phyloP scores from a whole-genome alignment of 2,329 filamentous ascomycete genomes.

The Colletotrichum orbiculare region DNA sequence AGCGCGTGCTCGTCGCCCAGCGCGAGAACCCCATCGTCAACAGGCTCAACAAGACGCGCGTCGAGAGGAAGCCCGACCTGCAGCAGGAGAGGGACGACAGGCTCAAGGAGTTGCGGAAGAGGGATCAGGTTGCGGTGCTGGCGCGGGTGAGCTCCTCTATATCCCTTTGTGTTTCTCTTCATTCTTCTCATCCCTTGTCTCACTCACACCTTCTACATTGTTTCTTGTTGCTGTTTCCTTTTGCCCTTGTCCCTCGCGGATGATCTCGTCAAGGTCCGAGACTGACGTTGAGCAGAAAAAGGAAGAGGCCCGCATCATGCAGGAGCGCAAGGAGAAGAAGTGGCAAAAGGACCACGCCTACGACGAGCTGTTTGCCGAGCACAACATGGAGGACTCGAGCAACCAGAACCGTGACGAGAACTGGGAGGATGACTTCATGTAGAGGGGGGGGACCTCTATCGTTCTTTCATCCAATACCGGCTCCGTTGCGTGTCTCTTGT shows the following conservation, averaged over 20 bases:
- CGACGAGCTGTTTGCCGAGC: slow-evolving; percentile 88
- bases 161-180: slow-evolving; percentile 1
- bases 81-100: slow-evolving; percentile 83
- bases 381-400: slow-evolving; percentile 79
- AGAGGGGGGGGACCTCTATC: slow-evolving; percentile 41
- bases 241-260: background rate
- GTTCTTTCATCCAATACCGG: no score
- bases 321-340: slow-evolving; percentile 89
- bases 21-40: slow-evolving; percentile 94
- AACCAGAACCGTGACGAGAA: slow-evolving; percentile 85
- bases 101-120: slow-evolving; percentile 75
- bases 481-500: no score
- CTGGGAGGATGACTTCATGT: slow-evolving; percentile 96
- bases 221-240: background rate
- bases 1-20: slow-evolving; percentile 80
- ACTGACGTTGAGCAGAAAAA: slow-evolving; percentile 67
- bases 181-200: background rate
- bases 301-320: slow-evolving; percentile 77
- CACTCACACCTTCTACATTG: background rate
- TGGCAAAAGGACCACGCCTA: slow-evolving; percentile 98
- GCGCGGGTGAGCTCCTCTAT: slow-evolving; percentile 63
- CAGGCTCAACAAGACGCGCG: slow-evolving; percentile 95
- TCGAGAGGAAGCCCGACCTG: slow-evolving; percentile 88
- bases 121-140: slow-evolving; percentile 72
- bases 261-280: background rate